phyloP scores from a whole-genome alignment of 495 filamentous ascomycete genomes.

The Penicillium diatomitis region DNA sequence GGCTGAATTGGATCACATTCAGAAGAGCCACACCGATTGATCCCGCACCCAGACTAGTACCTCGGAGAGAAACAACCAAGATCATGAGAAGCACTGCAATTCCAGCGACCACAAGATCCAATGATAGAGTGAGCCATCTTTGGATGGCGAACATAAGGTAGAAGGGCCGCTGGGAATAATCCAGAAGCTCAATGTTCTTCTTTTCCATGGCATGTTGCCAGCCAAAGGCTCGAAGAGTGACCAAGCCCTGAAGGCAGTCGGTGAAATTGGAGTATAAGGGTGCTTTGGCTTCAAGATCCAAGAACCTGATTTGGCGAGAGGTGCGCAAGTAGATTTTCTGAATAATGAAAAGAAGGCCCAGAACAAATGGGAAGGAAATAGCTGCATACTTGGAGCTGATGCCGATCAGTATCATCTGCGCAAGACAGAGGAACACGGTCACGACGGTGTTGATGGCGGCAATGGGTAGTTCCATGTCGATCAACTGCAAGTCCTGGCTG shows the following conservation, averaged over 20 bases:
- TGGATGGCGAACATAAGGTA: constrained; percentile 49
- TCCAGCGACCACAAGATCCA: constrained; percentile 40
- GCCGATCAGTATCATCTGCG: constrained; percentile 43
- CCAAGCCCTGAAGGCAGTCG: constrained; percentile 41
- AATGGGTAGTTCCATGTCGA: constrained; percentile 47
- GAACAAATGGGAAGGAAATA: constrained; percentile 40
- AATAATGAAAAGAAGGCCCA: constrained; percentile 41
- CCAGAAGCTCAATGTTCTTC: constrained; percentile 42
- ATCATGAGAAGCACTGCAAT: constrained; percentile 41
- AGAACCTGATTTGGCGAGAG: constrained; percentile 52
- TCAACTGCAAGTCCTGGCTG: constrained; percentile 51
- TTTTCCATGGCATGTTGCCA: constrained; percentile 39
- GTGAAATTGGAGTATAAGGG: constrained; percentile 51
- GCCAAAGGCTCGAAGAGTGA: constrained; percentile 49
- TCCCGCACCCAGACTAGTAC: constrained; percentile 31
- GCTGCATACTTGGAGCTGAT: constrained; percentile 40
- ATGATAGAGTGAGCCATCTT: constrained; percentile 42
- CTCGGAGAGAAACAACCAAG: constrained; percentile 36
- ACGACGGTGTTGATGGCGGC: constrained; percentile 40
- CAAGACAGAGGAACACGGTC: constrained; percentile 37
- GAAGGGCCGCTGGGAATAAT: constrained; percentile 49
- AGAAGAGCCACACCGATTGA: constrained; percentile 49
- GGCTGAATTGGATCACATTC: constrained; percentile 48
- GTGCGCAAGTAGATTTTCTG: constrained; percentile 56
- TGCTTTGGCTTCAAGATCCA: constrained; percentile 55